Percentiles rank a stretch among this genome's conserved stretches.
These are phyloP conservation scores for Usnea hakonensis DNA, from an alignment of 495 filamentous ascomycete species.

Conservation along the genomic window DNA sequence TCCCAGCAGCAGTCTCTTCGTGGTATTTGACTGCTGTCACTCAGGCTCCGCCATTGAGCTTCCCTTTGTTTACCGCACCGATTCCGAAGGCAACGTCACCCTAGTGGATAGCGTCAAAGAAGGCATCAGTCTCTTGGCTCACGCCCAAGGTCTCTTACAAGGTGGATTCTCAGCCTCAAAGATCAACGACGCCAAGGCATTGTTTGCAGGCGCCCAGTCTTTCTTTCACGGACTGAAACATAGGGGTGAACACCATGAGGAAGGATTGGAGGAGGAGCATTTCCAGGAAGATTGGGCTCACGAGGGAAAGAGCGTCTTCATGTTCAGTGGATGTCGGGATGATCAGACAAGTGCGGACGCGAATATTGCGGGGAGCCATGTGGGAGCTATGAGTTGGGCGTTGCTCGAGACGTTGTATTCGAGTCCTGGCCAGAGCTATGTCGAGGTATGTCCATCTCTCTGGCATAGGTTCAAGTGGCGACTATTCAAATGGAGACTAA, in stretches of 20 bases:
- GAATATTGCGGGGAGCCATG: constrained; percentile 35
- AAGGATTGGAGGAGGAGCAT: constrained; percentile 44
- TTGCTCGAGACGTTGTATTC: constrained; percentile 46
- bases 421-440: constrained; percentile 43
- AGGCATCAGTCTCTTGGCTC: constrained; percentile 40
- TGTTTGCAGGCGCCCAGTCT: constrained; percentile 46
- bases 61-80: constrained; percentile 49
- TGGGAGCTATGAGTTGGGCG: constrained; percentile 54
- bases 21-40: constrained; percentile 58
- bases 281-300: constrained; percentile 45
- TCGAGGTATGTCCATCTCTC: constrained; percentile 33
- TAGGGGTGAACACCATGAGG: constrained; percentile 32
- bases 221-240: constrained; percentile 48
- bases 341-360: constrained; percentile 55
- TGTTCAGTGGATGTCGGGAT: constrained; percentile 54
- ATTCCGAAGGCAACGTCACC: constrained; percentile 47
- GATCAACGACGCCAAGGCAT: constrained; percentile 43
- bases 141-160: constrained; percentile 41
- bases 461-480: not conserved
- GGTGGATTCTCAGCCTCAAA: constrained; percentile 46
- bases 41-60: constrained; percentile 53
- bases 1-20: constrained; percentile 43
- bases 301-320: constrained; percentile 49
- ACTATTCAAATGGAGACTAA: not conserved
- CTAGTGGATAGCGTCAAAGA: constrained; percentile 48